Percentiles rank a stretch among this genome's conserved stretches.
phyloP scores from a whole-genome alignment of 768 basidiomycete genomes.

The Pleurotus eryngii region DNA sequence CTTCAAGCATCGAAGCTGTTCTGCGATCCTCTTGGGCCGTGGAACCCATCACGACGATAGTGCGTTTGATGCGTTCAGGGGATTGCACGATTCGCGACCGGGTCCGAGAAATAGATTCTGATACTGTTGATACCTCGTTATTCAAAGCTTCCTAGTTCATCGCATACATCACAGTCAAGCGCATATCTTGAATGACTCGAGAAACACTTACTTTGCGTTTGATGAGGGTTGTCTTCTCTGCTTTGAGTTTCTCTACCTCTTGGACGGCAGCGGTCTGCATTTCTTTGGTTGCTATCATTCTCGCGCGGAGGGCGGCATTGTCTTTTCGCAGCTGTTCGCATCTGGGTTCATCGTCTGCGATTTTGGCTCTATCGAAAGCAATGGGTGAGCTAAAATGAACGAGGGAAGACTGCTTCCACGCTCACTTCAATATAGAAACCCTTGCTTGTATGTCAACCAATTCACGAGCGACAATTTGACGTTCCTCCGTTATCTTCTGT shows the following conservation, averaged over 20 bases:
- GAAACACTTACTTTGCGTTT: conserved; percentile 52
- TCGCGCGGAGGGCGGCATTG: conserved; percentile 58
- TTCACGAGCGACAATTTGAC: conserved; percentile 53
- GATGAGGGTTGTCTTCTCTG: conserved; percentile 61
- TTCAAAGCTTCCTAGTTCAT: conserved; percentile 53
- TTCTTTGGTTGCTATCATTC: conserved; percentile 70
- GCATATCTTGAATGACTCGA: not conserved
- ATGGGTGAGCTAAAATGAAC: not conserved
- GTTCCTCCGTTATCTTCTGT: conserved; percentile 52
- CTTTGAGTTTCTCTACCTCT: conserved; percentile 69
- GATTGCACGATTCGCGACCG: conserved; percentile 84
- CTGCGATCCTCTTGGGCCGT: conserved; percentile 71
- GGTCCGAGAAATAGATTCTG: conserved; percentile 61
- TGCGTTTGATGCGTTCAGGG: conserved; percentile 83
- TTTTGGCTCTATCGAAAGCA: conserved; percentile 44
- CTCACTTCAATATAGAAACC: conserved; percentile 57
- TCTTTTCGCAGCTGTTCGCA: conserved; percentile 57
- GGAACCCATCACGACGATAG: conserved; percentile 71
- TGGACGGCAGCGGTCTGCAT: conserved; percentile 54
- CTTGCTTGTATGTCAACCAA: conserved; percentile 47
- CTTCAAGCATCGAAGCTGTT: conserved; percentile 59
- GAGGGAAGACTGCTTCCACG: conserved; percentile 1
- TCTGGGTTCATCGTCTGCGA: conserved; percentile 66
- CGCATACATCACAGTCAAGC: not conserved
- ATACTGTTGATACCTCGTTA: conserved; percentile 53